Base-by-base conservation (phyloP, 805 yeast genomes). In the Yarrowia sp. region DNA sequence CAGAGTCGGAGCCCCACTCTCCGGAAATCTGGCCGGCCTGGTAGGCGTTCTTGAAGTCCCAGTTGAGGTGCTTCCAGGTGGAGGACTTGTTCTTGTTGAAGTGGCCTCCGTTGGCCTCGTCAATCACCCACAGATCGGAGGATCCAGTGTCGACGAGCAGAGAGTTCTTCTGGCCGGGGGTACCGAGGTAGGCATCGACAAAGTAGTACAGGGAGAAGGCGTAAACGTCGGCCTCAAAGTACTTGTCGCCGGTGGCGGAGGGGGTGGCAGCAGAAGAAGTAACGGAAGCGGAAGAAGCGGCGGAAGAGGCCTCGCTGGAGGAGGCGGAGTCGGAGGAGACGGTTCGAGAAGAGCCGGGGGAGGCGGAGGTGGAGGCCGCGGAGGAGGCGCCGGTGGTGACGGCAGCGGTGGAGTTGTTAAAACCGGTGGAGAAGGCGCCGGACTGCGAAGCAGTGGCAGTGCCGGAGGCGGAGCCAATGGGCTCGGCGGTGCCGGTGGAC, bases 81-180 rank as follows among this genome's bases (percentile, higher is more conserved):
- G 70, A 65, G 16, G 71, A 68, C 17, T 62, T 49, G 44, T 51
- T 43, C 16, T 32, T 21, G 56, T 51, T 43, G 62, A 66, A 66
- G 51, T 41, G 30, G 10, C 63, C 63, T 4, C 63, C 63, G 41
- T 32, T 40, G n/a, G 16, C 32, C 30, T 32, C 32, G 10, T 66
- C 64, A 38, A 66, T 76, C 24, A 85, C 82, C 88, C 89, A 86
- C 52, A 86, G 73, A 71, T 87, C 92, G 0, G 89, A 81, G 0
- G 90, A 86, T 1, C 92, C 92, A 1, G 91, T 87, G 71, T 87
- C 92, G 19, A 87, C 71, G 36, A 85, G 73, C 12, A 86, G 83
- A 3, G 77, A 77, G 7, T 87, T 76, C 14, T 77, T 72, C 70
- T 86, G 87, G 0, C 78, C 71, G 2, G 85, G 81, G 0, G 90